phyloP scores from a whole-genome alignment of 495 filamentous ascomycete species.

The Choiromyces venosus region DNA sequence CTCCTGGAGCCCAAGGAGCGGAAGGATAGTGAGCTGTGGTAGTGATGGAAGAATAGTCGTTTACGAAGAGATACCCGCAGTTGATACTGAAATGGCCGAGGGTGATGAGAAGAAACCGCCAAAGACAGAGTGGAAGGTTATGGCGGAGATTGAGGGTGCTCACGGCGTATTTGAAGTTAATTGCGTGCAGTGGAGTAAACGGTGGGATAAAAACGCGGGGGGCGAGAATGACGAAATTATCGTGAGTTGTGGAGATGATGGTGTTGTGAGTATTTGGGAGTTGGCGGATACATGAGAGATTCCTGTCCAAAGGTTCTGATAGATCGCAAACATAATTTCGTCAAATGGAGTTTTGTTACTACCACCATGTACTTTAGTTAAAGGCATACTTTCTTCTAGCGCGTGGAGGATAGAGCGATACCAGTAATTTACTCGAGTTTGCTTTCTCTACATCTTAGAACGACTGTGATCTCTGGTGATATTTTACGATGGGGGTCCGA shows the following conservation, averaged over 20 bases:
- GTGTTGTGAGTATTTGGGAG: constrained; percentile 66
- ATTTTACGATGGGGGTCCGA: not conserved
- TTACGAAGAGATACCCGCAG: constrained; percentile 57
- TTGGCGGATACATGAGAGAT: constrained; percentile 38
- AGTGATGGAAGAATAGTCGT: constrained; percentile 79
- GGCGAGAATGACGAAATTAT: constrained; percentile 64
- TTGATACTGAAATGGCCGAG: constrained; percentile 41
- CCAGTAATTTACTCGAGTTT: not conserved
- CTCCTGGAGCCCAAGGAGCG: constrained; percentile 69
- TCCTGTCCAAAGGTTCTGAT: not conserved
- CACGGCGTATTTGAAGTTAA: constrained; percentile 94
- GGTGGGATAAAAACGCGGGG: constrained; percentile 51
- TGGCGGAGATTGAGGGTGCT: constrained; percentile 60
- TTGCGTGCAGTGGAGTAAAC: constrained; percentile 71
- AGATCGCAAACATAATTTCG: not conserved
- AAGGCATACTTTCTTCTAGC: not conserved
- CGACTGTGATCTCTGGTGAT: not conserved
- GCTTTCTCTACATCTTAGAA: not conserved
- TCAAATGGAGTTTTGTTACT: not conserved
- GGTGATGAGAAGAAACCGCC: constrained; percentile 36
- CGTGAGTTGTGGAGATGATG: constrained; percentile 76
- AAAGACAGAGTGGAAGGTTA: constrained; percentile 60
- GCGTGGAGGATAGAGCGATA: not conserved
- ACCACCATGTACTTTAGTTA: not conserved
- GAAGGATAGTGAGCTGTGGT: constrained; percentile 72